Percentiles rank a stretch among this genome's conserved stretches.
phyloP scores from a whole-genome alignment of 1,284 basidiomycete species.

The Malassezia psittaci region DNA sequence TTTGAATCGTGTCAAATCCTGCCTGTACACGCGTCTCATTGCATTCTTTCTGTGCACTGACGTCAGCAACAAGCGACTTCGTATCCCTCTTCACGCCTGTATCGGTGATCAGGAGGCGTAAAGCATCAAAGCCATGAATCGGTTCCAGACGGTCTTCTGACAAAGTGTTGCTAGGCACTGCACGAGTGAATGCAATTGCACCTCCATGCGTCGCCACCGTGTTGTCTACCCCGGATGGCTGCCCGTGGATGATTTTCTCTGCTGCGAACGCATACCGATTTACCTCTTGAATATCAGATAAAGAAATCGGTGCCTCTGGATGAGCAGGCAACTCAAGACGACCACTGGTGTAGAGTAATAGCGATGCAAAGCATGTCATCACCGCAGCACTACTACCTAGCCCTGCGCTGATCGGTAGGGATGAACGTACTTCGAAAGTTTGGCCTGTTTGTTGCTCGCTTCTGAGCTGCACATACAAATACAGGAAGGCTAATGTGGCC shows the following conservation, averaged over 20 bases:
- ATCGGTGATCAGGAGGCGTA: constrained; percentile 77
- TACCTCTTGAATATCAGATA: constrained; percentile 60
- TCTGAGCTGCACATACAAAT: constrained; percentile 77
- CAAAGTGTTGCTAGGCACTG: constrained; percentile 55
- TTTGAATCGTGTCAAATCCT: constrained; percentile 23
- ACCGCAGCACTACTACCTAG: constrained; percentile 94
- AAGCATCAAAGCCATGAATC: constrained; percentile 61
- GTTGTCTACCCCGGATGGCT: constrained; percentile 95
- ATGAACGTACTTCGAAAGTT: constrained; percentile 72
- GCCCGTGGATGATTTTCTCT: constrained; percentile 95
- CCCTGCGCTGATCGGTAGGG: constrained; percentile 96
- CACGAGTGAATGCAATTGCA: constrained; percentile 76
- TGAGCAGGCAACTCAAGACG: constrained; percentile 53
- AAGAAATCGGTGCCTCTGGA: constrained; percentile 2
- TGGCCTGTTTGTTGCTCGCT: constrained; percentile 58
- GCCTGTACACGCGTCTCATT: constrained; percentile 50
- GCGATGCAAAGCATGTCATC: constrained; percentile 72
- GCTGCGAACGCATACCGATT: constrained; percentile 89
- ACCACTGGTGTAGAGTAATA: constrained; percentile 56
- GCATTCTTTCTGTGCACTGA: constrained; percentile 61
- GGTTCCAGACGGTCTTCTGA: constrained; percentile 66
- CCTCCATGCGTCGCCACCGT: constrained; percentile 87
- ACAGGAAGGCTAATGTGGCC: constrained; percentile 76
- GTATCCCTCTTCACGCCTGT: constrained; percentile 86
- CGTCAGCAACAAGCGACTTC: constrained; percentile 82